Evolutionary conservation across 441 rosid genomes (phyloP).

Genomic region (Flueggea neowawraea): DNA sequence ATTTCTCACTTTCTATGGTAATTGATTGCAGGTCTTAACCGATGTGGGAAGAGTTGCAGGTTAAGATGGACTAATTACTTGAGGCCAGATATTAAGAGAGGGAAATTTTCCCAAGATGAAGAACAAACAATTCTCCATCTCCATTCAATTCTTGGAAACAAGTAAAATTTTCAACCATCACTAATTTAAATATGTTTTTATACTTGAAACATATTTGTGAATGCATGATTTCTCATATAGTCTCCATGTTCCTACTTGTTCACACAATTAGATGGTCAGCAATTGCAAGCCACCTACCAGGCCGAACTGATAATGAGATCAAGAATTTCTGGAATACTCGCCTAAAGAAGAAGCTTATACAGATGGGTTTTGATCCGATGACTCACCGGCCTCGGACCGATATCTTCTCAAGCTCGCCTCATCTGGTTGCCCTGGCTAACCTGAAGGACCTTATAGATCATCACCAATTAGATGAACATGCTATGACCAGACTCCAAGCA

Average conservation of each 20-base stretch:
- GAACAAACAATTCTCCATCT: slow-evolving; percentile 82
- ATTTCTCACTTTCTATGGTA: neutral
- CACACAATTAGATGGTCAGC: slow-evolving; percentile 73
- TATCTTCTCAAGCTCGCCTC: slow-evolving; percentile 55
- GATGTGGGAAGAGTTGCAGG: slow-evolving; percentile 96
- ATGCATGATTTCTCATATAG: neutral
- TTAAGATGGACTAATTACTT: slow-evolving; percentile 92
- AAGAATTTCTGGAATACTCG: slow-evolving; percentile 93
- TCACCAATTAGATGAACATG: slow-evolving; percentile 36
- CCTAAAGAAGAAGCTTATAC: slow-evolving; percentile 77
- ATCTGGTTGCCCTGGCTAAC: slow-evolving; percentile 61
- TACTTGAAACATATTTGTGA: neutral
- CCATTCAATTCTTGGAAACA: slow-evolving; percentile 87
- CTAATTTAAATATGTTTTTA: neutral
- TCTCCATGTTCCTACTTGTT: neutral
- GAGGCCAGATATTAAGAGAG: slow-evolving; percentile 90
- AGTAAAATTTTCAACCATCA: slow-evolving; percentile 29
- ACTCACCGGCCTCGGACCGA: slow-evolving; percentile 86
- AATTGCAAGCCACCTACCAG: slow-evolving; percentile 69
- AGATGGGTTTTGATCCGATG: slow-evolving; percentile 90
- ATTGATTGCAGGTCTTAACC: slow-evolving; percentile 40
- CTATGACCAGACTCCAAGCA: slow-evolving; percentile 38
- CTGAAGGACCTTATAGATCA: slow-evolving; percentile 48
- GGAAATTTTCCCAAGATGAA: slow-evolving; percentile 81
- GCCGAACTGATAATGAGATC: slow-evolving; percentile 84